Conservation (phyloP, 306 rosid species). For the Mimosa bimucronata region DNA sequence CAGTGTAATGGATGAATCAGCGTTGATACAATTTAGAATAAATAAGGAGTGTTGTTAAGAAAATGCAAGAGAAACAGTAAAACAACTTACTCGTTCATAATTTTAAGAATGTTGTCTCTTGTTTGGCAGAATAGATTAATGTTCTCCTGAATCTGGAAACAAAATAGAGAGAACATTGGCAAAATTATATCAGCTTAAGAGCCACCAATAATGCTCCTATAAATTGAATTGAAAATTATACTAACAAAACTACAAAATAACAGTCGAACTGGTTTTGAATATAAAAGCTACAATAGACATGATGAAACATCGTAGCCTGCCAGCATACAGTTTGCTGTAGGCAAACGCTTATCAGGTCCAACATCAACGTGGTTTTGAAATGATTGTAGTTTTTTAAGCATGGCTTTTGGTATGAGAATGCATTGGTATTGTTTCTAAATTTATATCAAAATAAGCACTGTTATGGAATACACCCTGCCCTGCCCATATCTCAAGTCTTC, state of each 20-base stretch:
- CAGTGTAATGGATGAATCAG: conserved; percentile 19
- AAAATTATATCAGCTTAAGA: conserved; percentile 27
- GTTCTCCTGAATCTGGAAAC: conserved; percentile 80
- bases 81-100: conserved; percentile 78
- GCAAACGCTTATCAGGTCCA: neutral
- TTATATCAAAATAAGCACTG: neutral
- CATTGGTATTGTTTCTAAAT: neutral
- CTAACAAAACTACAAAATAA: neutral
- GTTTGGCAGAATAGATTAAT: conserved; percentile 83
- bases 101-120: conserved; percentile 78
- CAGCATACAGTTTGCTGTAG: neutral
- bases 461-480: neutral
- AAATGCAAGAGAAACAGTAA: conserved; percentile 29
- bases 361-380: neutral
- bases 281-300: conserved; percentile 15
- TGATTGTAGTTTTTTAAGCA: neutral
- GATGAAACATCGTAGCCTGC: conserved; percentile 1
- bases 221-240: conserved; percentile 26
- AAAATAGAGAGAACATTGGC: conserved; percentile 29
- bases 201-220: conserved; percentile 23
- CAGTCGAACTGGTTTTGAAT: conserved; percentile 18
- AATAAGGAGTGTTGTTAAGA: conserved; percentile 12
- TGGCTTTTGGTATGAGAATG: neutral
- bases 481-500: neutral
- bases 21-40: neutral